Base-by-base conservation (phyloP, 306 rosid genomes). In the Canavalia ensiformis region DNA sequence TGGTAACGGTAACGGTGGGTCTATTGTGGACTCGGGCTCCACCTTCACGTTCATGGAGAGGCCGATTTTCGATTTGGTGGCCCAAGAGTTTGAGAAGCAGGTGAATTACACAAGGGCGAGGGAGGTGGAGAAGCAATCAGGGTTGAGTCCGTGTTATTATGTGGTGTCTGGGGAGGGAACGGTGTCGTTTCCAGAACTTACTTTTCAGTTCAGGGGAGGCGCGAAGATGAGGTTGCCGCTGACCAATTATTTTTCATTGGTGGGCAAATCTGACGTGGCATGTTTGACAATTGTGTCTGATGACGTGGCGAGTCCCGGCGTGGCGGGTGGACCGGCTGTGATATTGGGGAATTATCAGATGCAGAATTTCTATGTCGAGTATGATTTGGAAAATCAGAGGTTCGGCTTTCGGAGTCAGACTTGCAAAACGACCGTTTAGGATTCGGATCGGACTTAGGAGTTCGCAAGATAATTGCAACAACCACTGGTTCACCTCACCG, bases 31-130 rank as follows among this genome's bases (percentile, higher is more conserved):
- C 67, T 94, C 97, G 13, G 97, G 98, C 6, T 83, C 98, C 2
- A 90, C 98, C 8, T 86, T 90, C 62, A 94, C 98, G n/a, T 89
- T 87, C 85, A 82, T 94, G 89, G 97, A 94, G 72, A 77, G 72
- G 69, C 87, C 91, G 0, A 72, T 94, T 49, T 90, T 75, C 47
- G 89, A 87, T 7, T 34, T 82, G 30, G 92, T 94, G 55, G 86
- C 92, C 0, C 25, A 34, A 5, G 95, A 84, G 72, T 88, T 94
- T 6, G 86, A 45, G 77, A 72, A 73, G n/a, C 97, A 93, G 88
- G 84, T 42, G 11, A 88, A 89, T 37, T 85, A 81, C 75, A 79
- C 85, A 9, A 85, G 98, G 81, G 94, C 86, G 2, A 31, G 9
- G 54, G 91, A 69, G 34, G 67, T 84, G 0, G 98, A 94, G 81